Base-by-base conservation (phyloP, 305 asterid genomes). In the Plantago lanceolata region DNA sequence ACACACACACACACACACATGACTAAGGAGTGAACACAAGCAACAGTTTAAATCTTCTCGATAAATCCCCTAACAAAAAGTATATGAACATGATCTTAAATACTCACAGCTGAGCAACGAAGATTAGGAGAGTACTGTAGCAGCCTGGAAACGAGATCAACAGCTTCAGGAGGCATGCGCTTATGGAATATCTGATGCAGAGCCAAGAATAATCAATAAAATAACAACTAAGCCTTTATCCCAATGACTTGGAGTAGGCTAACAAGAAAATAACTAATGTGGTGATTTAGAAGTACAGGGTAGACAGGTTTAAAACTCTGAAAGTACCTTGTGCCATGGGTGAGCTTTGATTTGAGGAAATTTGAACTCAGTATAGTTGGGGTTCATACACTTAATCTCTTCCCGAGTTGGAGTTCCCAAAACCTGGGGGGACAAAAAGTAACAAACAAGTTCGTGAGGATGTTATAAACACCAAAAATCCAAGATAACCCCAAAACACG, bases 351-450 rank as follows among this genome's bases (percentile, higher is more conserved):
- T 84, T 72, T 84, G 95, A 8, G 89, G 88, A 71, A 84, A 85
- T 65, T 87, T 87, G 76, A 81, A 86, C 81, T 91, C 97, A 0
- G 89, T 91, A 70, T 91, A 91, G 63, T 89, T 92, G 44, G 96
- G 96, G 74, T 92, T 89, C 98, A 92, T 92, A 81, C 98, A 92
- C 72, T 85, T 89, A 66, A 92, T 88, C 81, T 91, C 98, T 79
- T 91, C 98, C 75, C 98, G 80, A 19, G 96, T 89, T 63, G 98
- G 96, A 78, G 96, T 89, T 50, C 96, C 96, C 85, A 89, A 76
- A 70, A 89, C 95, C 98, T 88, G 85, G 57, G 43, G 60, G 16
- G n/a, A 54, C 4, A 54, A 54, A 52, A 1, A 70, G 69, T 58
- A 26, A 40, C 48, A 21, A 48, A 47, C 49, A 58, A 62, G 64